Percentiles rank a stretch among this genome's conserved stretches.
Evolutionary conservation across 768 basidiomycete species (phyloP).

Genomic region (Pleurotus citrinopileatus): DNA sequence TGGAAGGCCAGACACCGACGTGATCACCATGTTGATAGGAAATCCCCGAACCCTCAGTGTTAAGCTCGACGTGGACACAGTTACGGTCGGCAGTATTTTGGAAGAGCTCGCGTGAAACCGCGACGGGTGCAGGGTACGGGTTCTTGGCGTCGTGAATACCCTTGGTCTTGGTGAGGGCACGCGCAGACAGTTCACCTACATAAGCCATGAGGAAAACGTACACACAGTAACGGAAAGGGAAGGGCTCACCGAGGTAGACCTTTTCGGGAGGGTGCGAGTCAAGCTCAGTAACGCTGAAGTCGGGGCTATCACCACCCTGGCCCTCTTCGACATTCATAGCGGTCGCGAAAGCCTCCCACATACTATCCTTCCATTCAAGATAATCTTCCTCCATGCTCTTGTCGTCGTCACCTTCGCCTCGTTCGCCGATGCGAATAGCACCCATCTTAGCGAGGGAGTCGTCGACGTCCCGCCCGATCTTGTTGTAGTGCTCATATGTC

Average conservation of each 20-base stretch:
- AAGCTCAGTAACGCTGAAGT: constrained; percentile 90
- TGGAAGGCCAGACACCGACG: constrained; percentile 95
- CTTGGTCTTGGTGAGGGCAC: constrained; percentile 88
- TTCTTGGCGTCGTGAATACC: constrained; percentile 99
- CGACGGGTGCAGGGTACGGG: constrained; percentile 86
- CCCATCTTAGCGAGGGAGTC: constrained; percentile 72
- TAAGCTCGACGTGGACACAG: constrained; percentile 93
- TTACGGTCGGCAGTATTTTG: constrained; percentile 69
- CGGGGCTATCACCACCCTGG: constrained; percentile 90
- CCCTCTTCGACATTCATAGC: constrained; percentile 92
- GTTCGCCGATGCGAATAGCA: constrained; percentile 78
- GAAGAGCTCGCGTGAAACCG: constrained; percentile 82
- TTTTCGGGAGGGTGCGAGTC: constrained; percentile 76
- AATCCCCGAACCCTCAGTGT: constrained; percentile 92
- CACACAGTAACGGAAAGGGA: background rate
- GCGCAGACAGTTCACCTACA: constrained; percentile 89
- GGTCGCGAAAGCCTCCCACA: constrained; percentile 90
- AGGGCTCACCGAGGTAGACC: constrained; percentile 79
- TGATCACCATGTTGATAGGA: constrained; percentile 99
- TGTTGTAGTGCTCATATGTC: constrained; percentile 97
- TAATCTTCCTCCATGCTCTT: constrained; percentile 99
- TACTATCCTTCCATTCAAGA: constrained; percentile 96
- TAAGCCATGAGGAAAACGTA: background rate
- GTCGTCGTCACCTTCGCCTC: constrained; percentile 97
- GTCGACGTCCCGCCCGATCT: constrained; percentile 82